Evolutionary conservation across 1,284 basidiomycete species (phyloP).

Genomic region (Apiotrichum veenhuisii): DNA sequence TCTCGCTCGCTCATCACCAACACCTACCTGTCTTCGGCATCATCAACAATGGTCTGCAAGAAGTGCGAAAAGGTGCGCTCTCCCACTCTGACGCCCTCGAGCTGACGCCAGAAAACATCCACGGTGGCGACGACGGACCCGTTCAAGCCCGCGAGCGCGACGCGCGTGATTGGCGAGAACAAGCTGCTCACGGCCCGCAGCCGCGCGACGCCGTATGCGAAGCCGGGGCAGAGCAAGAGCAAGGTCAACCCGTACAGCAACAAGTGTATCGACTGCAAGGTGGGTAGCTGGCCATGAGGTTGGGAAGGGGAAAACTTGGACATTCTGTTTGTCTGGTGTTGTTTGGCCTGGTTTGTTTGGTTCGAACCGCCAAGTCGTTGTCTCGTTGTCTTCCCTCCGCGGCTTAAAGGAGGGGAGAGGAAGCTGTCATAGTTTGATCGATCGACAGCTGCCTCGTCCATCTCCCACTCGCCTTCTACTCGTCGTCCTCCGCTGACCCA

Average conservation of each 20-base stretch:
- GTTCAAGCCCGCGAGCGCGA: constrained; percentile 33
- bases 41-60: constrained; percentile 47
- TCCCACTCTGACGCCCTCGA: background rate
- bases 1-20: no score
- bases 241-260: constrained; percentile 43
- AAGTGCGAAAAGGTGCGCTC: constrained; percentile 50
- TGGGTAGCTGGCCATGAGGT: constrained; percentile 10
- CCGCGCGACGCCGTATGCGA: constrained; percentile 37
- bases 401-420: background rate
- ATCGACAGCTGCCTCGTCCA: background rate
- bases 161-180: constrained; percentile 50
- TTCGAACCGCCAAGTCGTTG: no score
- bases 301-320: background rate
- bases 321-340: background rate
- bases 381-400: no score
- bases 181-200: constrained; percentile 45
- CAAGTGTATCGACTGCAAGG: constrained; percentile 51
- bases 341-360: background rate
- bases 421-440: no score
- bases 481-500: background rate
- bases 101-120: constrained; percentile 41
- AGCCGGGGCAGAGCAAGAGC: constrained; percentile 32
- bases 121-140: constrained; percentile 44
- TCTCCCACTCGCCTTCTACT: background rate
- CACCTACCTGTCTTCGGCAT: no score